A percentile compares a stretch with the other conserved stretches of the same genome.
Evolutionary conservation across 2,329 filamentous ascomycete genomes (phyloP).

Genomic region (Microascus cirrosus): DNA sequence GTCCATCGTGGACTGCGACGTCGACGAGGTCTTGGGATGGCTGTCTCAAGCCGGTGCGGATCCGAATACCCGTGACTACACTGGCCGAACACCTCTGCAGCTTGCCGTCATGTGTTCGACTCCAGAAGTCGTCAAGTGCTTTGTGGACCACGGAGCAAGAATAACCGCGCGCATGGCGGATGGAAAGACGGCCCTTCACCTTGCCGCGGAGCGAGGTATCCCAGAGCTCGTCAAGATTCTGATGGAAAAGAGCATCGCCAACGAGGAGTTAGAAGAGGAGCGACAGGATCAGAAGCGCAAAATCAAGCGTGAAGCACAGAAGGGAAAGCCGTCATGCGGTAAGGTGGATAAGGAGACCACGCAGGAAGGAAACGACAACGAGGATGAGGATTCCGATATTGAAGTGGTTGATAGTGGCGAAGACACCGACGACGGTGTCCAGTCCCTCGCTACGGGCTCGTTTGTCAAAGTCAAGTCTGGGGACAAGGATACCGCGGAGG

Average conservation of each 20-base stretch:
- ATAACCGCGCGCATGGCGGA: conserved; percentile 67
- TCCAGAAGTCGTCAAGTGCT: conserved; percentile 55
- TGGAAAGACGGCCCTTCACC: conserved; percentile 71
- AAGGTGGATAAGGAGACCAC: conserved; percentile 14
- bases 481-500: conserved; percentile 26
- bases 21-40: conserved; percentile 62
- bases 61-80: conserved; percentile 65
- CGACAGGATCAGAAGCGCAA: conserved; percentile 38
- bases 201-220: conserved; percentile 62
- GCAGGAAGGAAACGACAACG: conserved; percentile 22
- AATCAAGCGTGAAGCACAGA: conserved; percentile 10
- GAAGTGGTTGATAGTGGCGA: conserved; percentile 29
- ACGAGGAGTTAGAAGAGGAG: conserved; percentile 57
- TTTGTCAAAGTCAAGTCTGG: conserved; percentile 55
- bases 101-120: conserved; percentile 61
- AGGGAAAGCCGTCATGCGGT: conserved; percentile 5
- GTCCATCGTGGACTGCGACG: conserved; percentile 65
- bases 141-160: conserved; percentile 63
- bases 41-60: conserved; percentile 55
- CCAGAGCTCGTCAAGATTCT: conserved; percentile 59
- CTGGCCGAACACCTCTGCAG: conserved; percentile 68
- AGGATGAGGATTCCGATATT: conserved; percentile 27
- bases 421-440: conserved; percentile 33
- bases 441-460: conserved; percentile 54
- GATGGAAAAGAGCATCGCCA: conserved; percentile 61